Percentiles rank a stretch among this genome's conserved stretches.
Evolutionary conservation across 305 asterid genomes (phyloP).

Genomic region (Fraxinus paxiana): DNA sequence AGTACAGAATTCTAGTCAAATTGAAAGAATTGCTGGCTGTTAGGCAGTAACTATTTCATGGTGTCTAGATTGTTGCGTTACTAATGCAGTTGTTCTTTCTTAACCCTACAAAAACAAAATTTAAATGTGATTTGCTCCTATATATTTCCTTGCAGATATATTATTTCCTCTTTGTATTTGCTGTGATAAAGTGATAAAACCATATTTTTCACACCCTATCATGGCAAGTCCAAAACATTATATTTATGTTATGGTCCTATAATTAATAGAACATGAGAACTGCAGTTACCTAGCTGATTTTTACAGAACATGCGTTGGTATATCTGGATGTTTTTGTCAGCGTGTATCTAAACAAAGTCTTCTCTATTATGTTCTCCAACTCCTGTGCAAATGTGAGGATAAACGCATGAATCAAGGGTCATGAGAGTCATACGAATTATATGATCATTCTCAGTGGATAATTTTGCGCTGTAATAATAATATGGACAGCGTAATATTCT

Average conservation of each 20-base stretch:
- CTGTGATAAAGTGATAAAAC: neutral
- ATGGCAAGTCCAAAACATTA: neutral
- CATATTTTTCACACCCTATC: too few relatives aligned
- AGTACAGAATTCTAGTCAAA: conserved; percentile 1
- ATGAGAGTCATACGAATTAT: neutral
- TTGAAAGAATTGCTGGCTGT: conserved; percentile 10
- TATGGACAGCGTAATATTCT: neutral
- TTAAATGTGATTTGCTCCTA: neutral
- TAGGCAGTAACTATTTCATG: neutral
- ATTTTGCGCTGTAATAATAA: neutral
- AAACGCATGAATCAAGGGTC: neutral
- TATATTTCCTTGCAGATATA: neutral
- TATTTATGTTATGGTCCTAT: neutral
- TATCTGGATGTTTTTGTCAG: neutral
- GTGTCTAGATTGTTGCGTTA: neutral
- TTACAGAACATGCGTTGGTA: neutral
- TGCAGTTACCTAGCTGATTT: neutral
- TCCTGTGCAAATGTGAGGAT: neutral
- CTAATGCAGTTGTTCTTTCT: neutral
- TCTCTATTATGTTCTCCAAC: neutral
- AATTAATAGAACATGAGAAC: neutral
- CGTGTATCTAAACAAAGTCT: neutral
- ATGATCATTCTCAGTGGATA: neutral
- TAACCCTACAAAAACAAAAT: neutral
- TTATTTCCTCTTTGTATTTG: neutral